Base-by-base conservation (phyloP, 441 rosid genomes). In the Codiaeum variegatum region DNA sequence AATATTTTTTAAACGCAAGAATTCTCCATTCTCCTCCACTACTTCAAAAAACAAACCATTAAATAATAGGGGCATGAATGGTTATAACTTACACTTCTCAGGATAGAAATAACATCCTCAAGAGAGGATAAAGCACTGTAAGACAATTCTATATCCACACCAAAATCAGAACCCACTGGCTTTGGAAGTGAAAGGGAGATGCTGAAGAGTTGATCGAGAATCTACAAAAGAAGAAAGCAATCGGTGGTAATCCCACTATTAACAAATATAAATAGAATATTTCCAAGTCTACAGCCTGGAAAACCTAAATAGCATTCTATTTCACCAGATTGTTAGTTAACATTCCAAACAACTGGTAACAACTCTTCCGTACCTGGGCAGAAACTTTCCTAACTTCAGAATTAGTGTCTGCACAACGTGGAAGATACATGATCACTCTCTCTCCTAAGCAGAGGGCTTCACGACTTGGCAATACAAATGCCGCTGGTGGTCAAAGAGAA, bases 371-470 rank as follows among this genome's bases (percentile, higher is more conserved):
- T 79, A 96, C 99, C 97, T 91, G 94, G 32, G 99, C 97, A 74
- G 97, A 90, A 80, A 89, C 55, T 85, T 96, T 96, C 79, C 98
- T 88, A 76, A 96, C 94, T 90, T 93, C 97, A 81, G 97, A 88
- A 82, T 87, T 82, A 63, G 89, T 87, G 86, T 96, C 99, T 42
- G 97, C 98, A 83, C 99, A 96, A 70, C 99, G 94, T 73, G 99
- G 98, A 73, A 96, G 97, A 86, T 96, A 96, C 75, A 81, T 84
- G 56, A 93, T 90, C 71, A 93, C 92, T 73, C 99, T 91, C 79
- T 96, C 97, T 71, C 99, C 99, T 88, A 96, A 73, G 83, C 88
- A 91, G 66, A 96, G 86, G 70, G 97, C 92, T 84, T 90, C 97
- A 75, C 98, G 98, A 74, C 91, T 93, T 72, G 99, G 99, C 85